phyloP scores from a whole-genome alignment of 2,329 filamentous ascomycete species.

The Sarocladium kiliense region DNA sequence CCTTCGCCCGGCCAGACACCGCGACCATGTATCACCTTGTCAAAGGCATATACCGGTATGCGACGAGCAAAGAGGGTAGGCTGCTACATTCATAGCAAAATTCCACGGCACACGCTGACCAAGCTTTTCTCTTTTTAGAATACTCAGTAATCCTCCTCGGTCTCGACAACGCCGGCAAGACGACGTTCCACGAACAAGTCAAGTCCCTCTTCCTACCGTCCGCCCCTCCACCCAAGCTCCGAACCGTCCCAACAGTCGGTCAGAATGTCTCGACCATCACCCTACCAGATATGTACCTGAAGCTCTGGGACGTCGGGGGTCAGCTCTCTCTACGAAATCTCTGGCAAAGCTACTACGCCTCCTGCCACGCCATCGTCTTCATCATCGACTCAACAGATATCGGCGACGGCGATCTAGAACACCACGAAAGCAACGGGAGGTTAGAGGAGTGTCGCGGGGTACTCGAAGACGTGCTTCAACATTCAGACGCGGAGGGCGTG shows the following conservation, averaged over 20 bases:
- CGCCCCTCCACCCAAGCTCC: conserved; percentile 59
- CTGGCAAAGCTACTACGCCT: conserved; percentile 94
- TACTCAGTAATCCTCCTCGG: conserved; percentile 96
- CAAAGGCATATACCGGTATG: conserved; percentile 90
- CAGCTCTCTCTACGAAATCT: conserved; percentile 83
- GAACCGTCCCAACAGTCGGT: conserved; percentile 93
- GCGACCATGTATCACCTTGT: conserved; percentile 86
- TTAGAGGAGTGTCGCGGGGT: conserved; percentile 86
- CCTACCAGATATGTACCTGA: conserved; percentile 91
- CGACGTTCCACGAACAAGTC: conserved; percentile 94
- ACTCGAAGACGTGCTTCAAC: conserved; percentile 82
- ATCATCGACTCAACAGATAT: conserved; percentile 95
- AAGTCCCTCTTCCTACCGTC: conserved; percentile 75
- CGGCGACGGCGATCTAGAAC: conserved; percentile 68
- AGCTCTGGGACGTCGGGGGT: conserved; percentile 97
- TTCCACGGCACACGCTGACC: background rate
- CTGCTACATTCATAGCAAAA: conserved; percentile 4
- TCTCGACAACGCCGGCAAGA: conserved; percentile 97
- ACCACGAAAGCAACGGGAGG: conserved; percentile 45
- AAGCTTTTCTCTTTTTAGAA: conserved; percentile 47
- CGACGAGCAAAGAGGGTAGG: conserved; percentile 90
- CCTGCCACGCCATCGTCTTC: conserved; percentile 95
- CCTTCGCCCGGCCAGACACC: background rate
- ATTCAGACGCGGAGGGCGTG: conserved; percentile 84
- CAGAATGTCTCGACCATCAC: conserved; percentile 93